A percentile compares a stretch with the other conserved stretches of the same genome.
These are phyloP conservation scores for Mallotus repandus DNA, from an alignment of 441 rosid genomes.

Conservation along the genomic window DNA sequence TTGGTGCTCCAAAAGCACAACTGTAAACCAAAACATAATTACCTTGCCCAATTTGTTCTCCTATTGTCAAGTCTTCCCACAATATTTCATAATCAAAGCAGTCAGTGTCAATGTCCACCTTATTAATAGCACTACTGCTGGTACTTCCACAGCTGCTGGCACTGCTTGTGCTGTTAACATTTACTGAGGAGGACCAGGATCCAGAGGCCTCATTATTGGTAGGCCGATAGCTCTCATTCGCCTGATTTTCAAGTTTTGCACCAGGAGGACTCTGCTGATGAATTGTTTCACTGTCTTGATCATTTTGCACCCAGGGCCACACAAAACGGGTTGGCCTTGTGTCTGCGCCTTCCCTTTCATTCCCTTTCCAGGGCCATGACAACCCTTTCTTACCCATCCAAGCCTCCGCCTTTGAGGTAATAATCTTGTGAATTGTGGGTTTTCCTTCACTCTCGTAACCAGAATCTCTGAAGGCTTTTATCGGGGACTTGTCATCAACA, in stretches of 20 bases:
- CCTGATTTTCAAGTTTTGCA: constrained; percentile 45
- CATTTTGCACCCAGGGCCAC: constrained; percentile 59
- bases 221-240: constrained; percentile 45
- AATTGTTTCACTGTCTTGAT: constrained; percentile 49
- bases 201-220: constrained; percentile 60
- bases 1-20: background rate
- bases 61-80: constrained; percentile 87
- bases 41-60: constrained; percentile 97
- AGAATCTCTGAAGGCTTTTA: constrained; percentile 52
- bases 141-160: constrained; percentile 89
- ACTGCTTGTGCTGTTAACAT: constrained; percentile 84
- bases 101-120: constrained; percentile 63
- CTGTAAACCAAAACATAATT: constrained; percentile 21
- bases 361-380: constrained; percentile 96
- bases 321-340: constrained; percentile 43
- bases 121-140: constrained; percentile 69
- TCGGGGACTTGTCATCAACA: constrained; percentile 48
- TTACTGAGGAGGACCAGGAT: constrained; percentile 78
- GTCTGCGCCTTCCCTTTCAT: constrained; percentile 67
- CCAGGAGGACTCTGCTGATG: constrained; percentile 43
- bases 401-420: constrained; percentile 76
- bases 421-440: constrained; percentile 60
- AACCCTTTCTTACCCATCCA: constrained; percentile 83
- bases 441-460: constrained; percentile 77
- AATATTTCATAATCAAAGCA: constrained; percentile 81